phyloP scores from a whole-genome alignment of 2,329 filamentous ascomycete genomes.

The Sarocladium kiliense region DNA sequence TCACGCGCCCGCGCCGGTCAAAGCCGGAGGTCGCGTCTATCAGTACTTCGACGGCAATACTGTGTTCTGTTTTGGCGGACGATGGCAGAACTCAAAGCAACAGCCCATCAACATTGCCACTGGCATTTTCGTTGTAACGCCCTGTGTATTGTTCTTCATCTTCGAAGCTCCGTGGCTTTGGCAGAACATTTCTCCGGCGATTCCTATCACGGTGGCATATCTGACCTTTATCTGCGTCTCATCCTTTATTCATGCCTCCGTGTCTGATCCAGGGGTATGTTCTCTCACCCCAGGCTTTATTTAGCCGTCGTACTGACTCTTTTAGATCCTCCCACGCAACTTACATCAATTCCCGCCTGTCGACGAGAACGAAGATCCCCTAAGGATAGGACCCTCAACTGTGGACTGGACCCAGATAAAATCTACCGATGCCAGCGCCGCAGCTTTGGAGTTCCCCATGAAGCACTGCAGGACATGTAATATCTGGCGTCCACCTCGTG shows the following conservation, averaged over 20 bases:
- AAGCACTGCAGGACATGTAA: constrained; percentile 98
- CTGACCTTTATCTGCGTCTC: constrained; percentile 86
- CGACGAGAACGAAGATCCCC: constrained; percentile 71
- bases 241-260: constrained; percentile 89
- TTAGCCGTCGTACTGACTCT: constrained; percentile 7
- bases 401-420: constrained; percentile 94
- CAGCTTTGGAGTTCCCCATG: constrained; percentile 95
- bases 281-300: neutral
- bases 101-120: constrained; percentile 87
- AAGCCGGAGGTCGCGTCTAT: constrained; percentile 64
- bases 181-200: constrained; percentile 78
- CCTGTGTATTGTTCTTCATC: constrained; percentile 75
- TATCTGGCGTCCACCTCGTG: constrained; percentile 92
- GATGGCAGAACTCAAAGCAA: constrained; percentile 82
- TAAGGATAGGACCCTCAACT: constrained; percentile 75
- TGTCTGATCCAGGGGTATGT: constrained; percentile 87
- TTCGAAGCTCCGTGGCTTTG: constrained; percentile 84
- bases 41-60: constrained; percentile 95
- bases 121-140: constrained; percentile 72
- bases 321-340: constrained; percentile 84
- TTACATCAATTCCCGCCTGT: constrained; percentile 80
- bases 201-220: constrained; percentile 88
- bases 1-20: constrained; percentile 14
- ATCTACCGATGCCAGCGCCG: constrained; percentile 65
- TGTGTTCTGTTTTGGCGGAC: constrained; percentile 78